A percentile compares a stretch with the other conserved stretches of the same genome.
Conservation (phyloP, 495 filamentous ascomycete genomes). For the Lasiosphaeria hispida region DNA sequence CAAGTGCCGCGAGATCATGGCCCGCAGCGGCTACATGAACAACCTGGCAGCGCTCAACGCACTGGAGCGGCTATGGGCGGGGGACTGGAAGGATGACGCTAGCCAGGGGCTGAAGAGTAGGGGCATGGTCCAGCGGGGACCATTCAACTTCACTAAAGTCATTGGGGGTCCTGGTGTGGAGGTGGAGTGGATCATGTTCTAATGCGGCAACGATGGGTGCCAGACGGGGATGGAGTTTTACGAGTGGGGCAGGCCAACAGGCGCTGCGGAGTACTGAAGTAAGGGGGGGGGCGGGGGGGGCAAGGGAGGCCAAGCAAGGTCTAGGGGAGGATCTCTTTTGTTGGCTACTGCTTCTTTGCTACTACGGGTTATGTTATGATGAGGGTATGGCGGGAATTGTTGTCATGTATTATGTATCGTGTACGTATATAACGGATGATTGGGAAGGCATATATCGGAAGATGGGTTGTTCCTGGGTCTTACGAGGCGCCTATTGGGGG, state of each 20-base stretch:
- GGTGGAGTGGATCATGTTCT: constrained; percentile 88
- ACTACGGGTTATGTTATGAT: constrained; percentile 7
- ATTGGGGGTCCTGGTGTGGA: constrained; percentile 67
- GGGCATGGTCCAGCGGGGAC: constrained; percentile 35
- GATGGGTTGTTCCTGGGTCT: background rate
- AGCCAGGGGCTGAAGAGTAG: constrained; percentile 27
- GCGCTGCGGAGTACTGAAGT: background rate
- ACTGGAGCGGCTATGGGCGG: constrained; percentile 77
- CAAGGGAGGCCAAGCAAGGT: background rate
- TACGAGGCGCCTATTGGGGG: background rate
- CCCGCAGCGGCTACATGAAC: constrained; percentile 87
- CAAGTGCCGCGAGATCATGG: constrained; percentile 81
- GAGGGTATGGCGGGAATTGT: background rate
- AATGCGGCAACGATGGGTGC: constrained; percentile 15
- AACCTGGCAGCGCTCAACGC: constrained; percentile 84
- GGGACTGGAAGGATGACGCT: constrained; percentile 45
- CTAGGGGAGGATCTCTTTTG: constrained; percentile 4
- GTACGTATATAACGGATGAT: constrained; percentile 11
- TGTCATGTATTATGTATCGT: constrained; percentile 14
- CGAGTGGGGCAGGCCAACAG: background rate
- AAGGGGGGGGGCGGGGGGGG: background rate
- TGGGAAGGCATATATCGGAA: background rate
- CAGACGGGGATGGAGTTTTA: background rate
- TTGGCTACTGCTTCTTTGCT: background rate
- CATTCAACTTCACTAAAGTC: constrained; percentile 73